Conservation (phyloP, 2,329 filamentous ascomycete species). For the Torrubiella hemipterigena region DNA sequence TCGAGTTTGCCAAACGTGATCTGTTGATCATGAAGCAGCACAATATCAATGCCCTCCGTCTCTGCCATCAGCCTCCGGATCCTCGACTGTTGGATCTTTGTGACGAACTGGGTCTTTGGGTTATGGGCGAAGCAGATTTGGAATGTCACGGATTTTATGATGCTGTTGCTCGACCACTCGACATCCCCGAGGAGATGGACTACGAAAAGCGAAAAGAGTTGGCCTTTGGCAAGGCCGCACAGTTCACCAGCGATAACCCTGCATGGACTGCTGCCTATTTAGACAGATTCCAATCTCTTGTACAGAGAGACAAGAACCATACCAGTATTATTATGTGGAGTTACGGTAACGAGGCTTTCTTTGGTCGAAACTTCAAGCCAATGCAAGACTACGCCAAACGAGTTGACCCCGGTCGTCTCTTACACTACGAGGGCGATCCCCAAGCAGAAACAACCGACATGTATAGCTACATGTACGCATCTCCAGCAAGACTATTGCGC, state of each 20-base stretch:
- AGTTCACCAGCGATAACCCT: constrained; percentile 49
- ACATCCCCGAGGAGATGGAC: constrained; percentile 42
- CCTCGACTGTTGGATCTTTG: constrained; percentile 45
- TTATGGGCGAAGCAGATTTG: constrained; percentile 37
- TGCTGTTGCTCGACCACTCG: constrained; percentile 32
- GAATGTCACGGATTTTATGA: constrained; percentile 44
- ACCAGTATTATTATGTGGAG: constrained; percentile 62
- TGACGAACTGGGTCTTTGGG: constrained; percentile 56
- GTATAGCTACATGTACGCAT: constrained; percentile 56
- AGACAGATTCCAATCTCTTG: constrained; percentile 51
- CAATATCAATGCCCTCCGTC: constrained; percentile 60
- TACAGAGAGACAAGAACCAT: constrained; percentile 60
- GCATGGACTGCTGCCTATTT: constrained; percentile 53
- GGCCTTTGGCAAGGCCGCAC: constrained; percentile 39
- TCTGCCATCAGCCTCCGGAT: constrained; percentile 57
- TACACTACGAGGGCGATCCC: constrained; percentile 57
- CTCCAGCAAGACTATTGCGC: constrained; percentile 35
- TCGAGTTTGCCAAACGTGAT: constrained; percentile 49
- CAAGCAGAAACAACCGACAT: constrained; percentile 50
- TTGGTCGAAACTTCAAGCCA: constrained; percentile 52
- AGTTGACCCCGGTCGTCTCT: constrained; percentile 43
- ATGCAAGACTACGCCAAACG: constrained; percentile 54
- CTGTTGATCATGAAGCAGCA: constrained; percentile 56
- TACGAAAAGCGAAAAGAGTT: constrained; percentile 48
- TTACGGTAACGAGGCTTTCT: constrained; percentile 63